These are phyloP conservation scores for Lignosus rhinocerotis DNA, from an alignment of 1,284 basidiomycete genomes.

Conservation along the genomic window DNA sequence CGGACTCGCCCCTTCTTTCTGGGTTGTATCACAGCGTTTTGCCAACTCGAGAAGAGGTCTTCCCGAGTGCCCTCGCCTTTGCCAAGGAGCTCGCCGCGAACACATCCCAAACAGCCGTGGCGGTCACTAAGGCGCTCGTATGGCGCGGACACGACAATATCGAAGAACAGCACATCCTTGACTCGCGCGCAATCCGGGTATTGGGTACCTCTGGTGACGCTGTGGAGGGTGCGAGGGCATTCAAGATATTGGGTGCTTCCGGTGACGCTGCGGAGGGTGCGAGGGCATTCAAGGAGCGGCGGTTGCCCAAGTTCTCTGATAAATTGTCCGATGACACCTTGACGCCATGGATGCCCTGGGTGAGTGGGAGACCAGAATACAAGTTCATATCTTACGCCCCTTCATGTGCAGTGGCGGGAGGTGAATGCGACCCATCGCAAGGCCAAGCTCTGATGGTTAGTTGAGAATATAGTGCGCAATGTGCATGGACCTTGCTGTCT, in stretches of 20 bases:
- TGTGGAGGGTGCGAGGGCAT: constrained; percentile 48
- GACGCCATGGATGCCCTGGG: constrained; percentile 52
- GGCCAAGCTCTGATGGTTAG: constrained; percentile 12
- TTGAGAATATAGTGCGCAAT: no score
- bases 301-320: constrained; percentile 45
- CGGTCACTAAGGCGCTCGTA: constrained; percentile 52
- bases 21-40: constrained; percentile 49
- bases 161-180: constrained; percentile 55
- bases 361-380: constrained; percentile 27
- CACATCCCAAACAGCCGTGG: constrained; percentile 50
- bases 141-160: constrained; percentile 48
- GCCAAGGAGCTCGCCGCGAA: constrained; percentile 52
- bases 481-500: no score
- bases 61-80: constrained; percentile 51
- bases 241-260: constrained; percentile 42
- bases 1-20: constrained; percentile 45
- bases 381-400: neutral
- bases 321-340: constrained; percentile 39
- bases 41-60: constrained; percentile 49
- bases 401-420: constrained; percentile 12
- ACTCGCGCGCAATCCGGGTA: constrained; percentile 48
- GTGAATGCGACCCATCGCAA: constrained; percentile 14
- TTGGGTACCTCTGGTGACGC: constrained; percentile 43
- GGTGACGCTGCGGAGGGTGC: constrained; percentile 50
- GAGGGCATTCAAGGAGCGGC: constrained; percentile 48